Evolutionary conservation across 768 basidiomycete species (phyloP).

Genomic region (Amanita pseudoporphyria): DNA sequence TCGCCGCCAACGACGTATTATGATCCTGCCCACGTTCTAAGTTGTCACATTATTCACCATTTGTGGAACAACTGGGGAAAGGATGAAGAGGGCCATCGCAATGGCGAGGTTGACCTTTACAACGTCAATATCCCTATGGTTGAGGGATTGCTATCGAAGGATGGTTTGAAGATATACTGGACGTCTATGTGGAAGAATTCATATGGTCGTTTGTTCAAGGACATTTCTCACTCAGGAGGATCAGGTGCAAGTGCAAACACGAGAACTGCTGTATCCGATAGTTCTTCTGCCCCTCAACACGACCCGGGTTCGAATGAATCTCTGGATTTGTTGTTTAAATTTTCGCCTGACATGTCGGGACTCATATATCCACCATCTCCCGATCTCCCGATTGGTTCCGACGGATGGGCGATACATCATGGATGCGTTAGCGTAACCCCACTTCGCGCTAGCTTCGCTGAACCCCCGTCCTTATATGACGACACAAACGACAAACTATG

Average conservation of each 20-base stretch:
- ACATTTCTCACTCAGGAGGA: conserved; percentile 17
- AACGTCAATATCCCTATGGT: conserved; percentile 85
- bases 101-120: conserved; percentile 72
- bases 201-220: conserved; percentile 74
- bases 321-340: conserved; percentile 58
- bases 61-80: conserved; percentile 84
- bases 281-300: conserved; percentile 7
- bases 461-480: conserved; percentile 29
- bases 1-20: conserved; percentile 52
- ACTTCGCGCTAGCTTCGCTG: conserved; percentile 64
- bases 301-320: conserved; percentile 13
- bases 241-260: conserved; percentile 20
- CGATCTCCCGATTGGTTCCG: conserved; percentile 64
- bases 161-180: conserved; percentile 65
- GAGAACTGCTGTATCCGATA: conserved; percentile 29
- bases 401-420: conserved; percentile 69
- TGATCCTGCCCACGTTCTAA: conserved; percentile 66
- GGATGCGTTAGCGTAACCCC: conserved; percentile 75
- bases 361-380: conserved; percentile 53
- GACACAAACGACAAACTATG: conserved; percentile 35
- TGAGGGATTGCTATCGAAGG: conserved; percentile 45
- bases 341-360: conserved; percentile 54
- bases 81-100: conserved; percentile 47
- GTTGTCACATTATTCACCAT: conserved; percentile 55
- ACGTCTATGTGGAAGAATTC: conserved; percentile 80